phyloP scores from a whole-genome alignment of 176 grass and related monocot genomes.

The Dendrocalamus sinicus region DNA sequence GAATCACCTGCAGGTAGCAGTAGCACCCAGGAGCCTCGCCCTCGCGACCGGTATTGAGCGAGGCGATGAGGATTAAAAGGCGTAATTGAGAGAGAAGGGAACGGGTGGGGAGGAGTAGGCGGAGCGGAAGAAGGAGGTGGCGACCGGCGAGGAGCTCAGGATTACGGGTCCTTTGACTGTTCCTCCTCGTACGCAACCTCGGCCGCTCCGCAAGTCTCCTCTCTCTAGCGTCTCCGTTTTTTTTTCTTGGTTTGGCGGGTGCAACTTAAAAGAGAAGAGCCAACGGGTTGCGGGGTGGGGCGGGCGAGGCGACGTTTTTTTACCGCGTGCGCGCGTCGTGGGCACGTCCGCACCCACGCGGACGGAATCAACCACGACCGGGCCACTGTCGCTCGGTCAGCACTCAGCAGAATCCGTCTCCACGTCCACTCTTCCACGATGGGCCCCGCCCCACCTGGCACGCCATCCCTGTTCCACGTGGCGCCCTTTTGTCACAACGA shows the following conservation, averaged over 20 bases:
- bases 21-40: not conserved
- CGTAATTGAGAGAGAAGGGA: not conserved
- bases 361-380: conserved; percentile 18
- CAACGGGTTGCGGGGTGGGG: not conserved
- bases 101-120: conserved; percentile 1
- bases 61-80: not conserved
- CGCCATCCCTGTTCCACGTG: not conserved
- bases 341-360: not conserved
- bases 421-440: conserved; percentile 15
- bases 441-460: not conserved
- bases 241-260: not conserved
- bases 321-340: conserved; percentile 17
- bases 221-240: not conserved
- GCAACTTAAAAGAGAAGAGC: not conserved
- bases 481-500: not conserved
- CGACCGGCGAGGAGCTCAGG: conserved; percentile 28
- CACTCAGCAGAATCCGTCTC: not conserved
- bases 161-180: conserved; percentile 37
- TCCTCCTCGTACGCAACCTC: not conserved
- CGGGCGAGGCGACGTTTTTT: not conserved
- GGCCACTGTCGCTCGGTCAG: not conserved
- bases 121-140: conserved; percentile 19
- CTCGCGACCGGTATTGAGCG: not conserved
- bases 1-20: conserved; percentile 42
- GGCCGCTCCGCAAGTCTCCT: not conserved